Conservation (phyloP, 1,284 basidiomycete genomes). For the Naganishia albida region DNA sequence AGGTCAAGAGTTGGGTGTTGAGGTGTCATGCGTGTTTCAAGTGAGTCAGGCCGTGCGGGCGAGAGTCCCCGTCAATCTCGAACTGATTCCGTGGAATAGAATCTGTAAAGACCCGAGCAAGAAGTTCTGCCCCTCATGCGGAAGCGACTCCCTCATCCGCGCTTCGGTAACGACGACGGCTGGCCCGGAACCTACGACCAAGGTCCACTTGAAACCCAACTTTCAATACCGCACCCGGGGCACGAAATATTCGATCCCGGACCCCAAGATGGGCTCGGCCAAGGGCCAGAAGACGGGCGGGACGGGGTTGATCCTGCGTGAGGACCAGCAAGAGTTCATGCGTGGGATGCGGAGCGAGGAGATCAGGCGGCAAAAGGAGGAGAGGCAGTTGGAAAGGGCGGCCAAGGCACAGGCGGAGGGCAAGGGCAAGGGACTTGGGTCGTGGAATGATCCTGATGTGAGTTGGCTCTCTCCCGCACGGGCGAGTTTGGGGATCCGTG, state of each 20-base stretch:
- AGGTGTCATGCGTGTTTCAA: slow-evolving; percentile 99
- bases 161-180: slow-evolving; percentile 82
- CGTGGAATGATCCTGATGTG: slow-evolving; percentile 89
- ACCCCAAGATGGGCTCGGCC: slow-evolving; percentile 83
- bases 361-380: slow-evolving; percentile 72
- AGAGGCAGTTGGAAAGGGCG: slow-evolving; percentile 68
- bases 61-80: not conserved
- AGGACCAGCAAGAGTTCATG: slow-evolving; percentile 85
- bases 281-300: slow-evolving; percentile 76
- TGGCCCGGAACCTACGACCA: slow-evolving; percentile 63
- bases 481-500: not conserved
- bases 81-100: slow-evolving; percentile 56
- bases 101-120: slow-evolving; percentile 93
- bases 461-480: slow-evolving; percentile 36
- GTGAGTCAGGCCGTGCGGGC: slow-evolving; percentile 63
- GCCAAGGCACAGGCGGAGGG: slow-evolving; percentile 60
- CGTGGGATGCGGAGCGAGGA: slow-evolving; percentile 75
- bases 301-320: slow-evolving; percentile 73
- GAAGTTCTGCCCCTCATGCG: slow-evolving; percentile 97
- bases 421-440: slow-evolving; percentile 62
- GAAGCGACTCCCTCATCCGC: slow-evolving; percentile 86
- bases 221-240: slow-evolving; percentile 93
- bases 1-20: slow-evolving; percentile 93
- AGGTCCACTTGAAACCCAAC: slow-evolving; percentile 86
- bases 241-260: slow-evolving; percentile 89